Percentiles rank a stretch among this genome's conserved stretches.
phyloP scores from a whole-genome alignment of 192 early-diverging fungal species.

The Linderina pennispora region DNA sequence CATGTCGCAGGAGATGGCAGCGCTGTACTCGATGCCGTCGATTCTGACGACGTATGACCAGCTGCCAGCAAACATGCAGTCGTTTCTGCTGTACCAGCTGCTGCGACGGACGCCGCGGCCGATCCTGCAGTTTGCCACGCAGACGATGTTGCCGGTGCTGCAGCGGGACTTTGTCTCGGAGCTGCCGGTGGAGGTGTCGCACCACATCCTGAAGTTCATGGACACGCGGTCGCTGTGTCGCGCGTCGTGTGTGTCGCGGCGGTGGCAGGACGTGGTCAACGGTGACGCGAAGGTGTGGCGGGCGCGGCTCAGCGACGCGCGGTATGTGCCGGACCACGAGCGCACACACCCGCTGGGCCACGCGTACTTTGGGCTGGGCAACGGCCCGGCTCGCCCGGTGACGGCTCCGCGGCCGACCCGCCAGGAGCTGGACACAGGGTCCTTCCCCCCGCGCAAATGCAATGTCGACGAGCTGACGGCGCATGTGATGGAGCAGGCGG shows the following conservation, averaged over 20 bases:
- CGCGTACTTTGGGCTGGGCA: conserved; percentile 35
- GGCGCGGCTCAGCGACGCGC: conserved; percentile 26
- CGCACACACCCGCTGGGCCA: conserved; percentile 36
- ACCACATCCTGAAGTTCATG: conserved; percentile 78
- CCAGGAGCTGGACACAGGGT: conserved; percentile 24
- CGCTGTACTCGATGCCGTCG: conserved; percentile 39
- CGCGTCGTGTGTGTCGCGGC: conserved; percentile 72
- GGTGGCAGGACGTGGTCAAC: conserved; percentile 76
- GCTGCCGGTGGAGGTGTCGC: conserved; percentile 62
- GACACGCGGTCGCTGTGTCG: conserved; percentile 74
- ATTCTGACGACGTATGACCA: conserved; percentile 76
- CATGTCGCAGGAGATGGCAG: conserved; percentile 18
- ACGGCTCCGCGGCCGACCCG: conserved; percentile 3
- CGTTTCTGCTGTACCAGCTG: conserved; percentile 84
- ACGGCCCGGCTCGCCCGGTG: conserved; percentile 13
- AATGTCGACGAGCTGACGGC: neutral
- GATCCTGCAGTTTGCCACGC: conserved; percentile 87
- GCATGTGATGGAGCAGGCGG: too few relatives aligned
- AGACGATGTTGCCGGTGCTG: conserved; percentile 81
- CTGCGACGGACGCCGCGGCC: conserved; percentile 73
- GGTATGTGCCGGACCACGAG: conserved; percentile 15
- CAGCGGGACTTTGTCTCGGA: conserved; percentile 85
- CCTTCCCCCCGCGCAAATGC: conserved; percentile 14
- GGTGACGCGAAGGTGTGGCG: conserved; percentile 51
- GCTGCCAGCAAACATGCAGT: conserved; percentile 68